Conservation (phyloP, 225 moss, liverwort and hornwort species). For the Polytrichum formosum region DNA sequence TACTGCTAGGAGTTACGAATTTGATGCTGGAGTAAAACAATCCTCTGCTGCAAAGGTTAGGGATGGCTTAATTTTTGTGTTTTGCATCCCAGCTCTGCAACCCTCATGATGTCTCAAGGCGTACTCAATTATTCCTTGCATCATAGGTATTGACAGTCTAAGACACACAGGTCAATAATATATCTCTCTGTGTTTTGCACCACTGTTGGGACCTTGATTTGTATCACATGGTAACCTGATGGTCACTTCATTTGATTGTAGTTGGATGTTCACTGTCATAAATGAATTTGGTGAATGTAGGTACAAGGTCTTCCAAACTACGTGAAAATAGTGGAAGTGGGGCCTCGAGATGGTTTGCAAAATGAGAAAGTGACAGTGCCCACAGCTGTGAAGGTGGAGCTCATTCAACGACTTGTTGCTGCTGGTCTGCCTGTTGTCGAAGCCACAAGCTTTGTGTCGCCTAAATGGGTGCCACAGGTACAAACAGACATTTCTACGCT, state of each 20-base stretch:
- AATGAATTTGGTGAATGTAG: background rate
- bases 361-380: slow-evolving; percentile 82
- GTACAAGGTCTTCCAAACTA: slow-evolving; percentile 35
- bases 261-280: background rate
- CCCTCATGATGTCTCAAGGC: background rate
- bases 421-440: slow-evolving; percentile 89
- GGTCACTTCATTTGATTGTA: too few relatives aligned
- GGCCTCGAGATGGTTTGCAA: slow-evolving; percentile 91
- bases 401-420: slow-evolving; percentile 69
- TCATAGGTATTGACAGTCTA: background rate
- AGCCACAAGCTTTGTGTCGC: slow-evolving; percentile 95
- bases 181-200: background rate
- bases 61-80: slow-evolving; percentile 9
- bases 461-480: slow-evolving; percentile 99
- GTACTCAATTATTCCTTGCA: background rate
- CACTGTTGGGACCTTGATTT: background rate
- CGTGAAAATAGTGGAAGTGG: slow-evolving; percentile 97
- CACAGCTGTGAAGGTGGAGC: slow-evolving; percentile 82
- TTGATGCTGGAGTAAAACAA: slow-evolving; percentile 6
- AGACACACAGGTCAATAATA: too few relatives aligned
- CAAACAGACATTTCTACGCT: background rate
- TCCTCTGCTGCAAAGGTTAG: slow-evolving; percentile 21
- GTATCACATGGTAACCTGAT: too few relatives aligned
- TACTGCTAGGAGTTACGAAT: slow-evolving; percentile 16
- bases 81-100: background rate